A percentile compares a stretch with the other conserved stretches of the same genome.
These are phyloP conservation scores for Coix lacrymajobi DNA, from an alignment of 176 grass and related monocot genomes.

Conservation along the genomic window DNA sequence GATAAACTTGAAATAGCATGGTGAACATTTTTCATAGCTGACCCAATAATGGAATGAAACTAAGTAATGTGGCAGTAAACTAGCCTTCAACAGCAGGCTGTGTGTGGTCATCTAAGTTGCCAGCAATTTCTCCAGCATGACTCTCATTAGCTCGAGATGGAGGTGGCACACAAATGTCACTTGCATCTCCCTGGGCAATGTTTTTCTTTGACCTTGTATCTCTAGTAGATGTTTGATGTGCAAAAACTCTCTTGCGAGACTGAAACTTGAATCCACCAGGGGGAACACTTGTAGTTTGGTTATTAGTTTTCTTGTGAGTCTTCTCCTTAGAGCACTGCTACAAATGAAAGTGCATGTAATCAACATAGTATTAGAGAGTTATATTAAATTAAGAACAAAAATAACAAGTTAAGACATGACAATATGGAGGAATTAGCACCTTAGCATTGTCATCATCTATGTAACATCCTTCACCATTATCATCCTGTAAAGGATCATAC, in stretches of 20 bases:
- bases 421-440: background rate
- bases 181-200: background rate
- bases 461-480: background rate
- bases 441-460: background rate
- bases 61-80: background rate
- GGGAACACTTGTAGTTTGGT: background rate
- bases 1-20: no score
- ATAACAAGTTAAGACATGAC: background rate
- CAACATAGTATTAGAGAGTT: background rate
- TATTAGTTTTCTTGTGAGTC: background rate
- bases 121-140: background rate
- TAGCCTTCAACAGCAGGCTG: background rate
- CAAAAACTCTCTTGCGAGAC: background rate
- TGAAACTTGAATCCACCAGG: background rate
- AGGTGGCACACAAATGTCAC: background rate
- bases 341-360: background rate
- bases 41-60: background rate
- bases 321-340: background rate
- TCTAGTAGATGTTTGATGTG: background rate
- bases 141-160: background rate
- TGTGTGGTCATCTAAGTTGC: background rate
- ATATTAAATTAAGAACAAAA: background rate
- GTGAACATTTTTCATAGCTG: no score
- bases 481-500: background rate
- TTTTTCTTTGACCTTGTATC: background rate